Conservation (phyloP, 495 filamentous ascomycete genomes). For the Lineolata rhizophorae region DNA sequence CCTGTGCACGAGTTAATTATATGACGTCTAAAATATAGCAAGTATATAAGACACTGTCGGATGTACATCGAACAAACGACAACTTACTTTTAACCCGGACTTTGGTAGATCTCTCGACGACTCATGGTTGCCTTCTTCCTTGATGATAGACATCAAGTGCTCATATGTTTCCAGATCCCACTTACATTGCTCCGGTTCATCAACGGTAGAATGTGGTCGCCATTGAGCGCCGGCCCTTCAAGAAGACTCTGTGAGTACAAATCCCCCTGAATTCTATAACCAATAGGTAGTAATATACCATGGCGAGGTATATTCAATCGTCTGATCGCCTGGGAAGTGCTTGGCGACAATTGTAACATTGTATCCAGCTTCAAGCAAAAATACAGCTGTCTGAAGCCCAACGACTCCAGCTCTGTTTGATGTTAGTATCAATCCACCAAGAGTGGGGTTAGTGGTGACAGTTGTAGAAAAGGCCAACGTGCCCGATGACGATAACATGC, state of each 20-base stretch:
- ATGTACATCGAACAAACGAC: neutral
- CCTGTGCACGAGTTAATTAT: no score
- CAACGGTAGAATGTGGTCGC: constrained; percentile 15
- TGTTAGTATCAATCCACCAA: no score
- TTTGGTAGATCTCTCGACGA: no score
- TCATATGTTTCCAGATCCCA: constrained; percentile 20
- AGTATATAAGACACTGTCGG: constrained; percentile 3
- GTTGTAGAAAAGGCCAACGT: no score
- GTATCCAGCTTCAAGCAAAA: constrained; percentile 20
- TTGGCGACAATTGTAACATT: constrained; percentile 23
- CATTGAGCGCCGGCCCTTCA: constrained; percentile 22
- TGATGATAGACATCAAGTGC: constrained; percentile 13
- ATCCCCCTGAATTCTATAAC: neutral
- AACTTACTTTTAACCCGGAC: constrained; percentile 5
- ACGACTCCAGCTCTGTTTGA: constrained; percentile 27
- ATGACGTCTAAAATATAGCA: no score
- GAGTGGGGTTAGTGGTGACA: no score
- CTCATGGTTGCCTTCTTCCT: constrained; percentile 1
- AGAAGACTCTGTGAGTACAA: neutral
- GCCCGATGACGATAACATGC: no score
- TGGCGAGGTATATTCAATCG: constrained; percentile 19
- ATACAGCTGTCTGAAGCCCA: constrained; percentile 25
- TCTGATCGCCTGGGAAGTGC: constrained; percentile 18
- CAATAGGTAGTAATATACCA: constrained; percentile 11
- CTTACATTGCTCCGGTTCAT: constrained; percentile 9